A percentile compares a stretch with the other conserved stretches of the same genome.
phyloP scores from a whole-genome alignment of 352 stramenopile species.

The Pythium apleroticum region DNA sequence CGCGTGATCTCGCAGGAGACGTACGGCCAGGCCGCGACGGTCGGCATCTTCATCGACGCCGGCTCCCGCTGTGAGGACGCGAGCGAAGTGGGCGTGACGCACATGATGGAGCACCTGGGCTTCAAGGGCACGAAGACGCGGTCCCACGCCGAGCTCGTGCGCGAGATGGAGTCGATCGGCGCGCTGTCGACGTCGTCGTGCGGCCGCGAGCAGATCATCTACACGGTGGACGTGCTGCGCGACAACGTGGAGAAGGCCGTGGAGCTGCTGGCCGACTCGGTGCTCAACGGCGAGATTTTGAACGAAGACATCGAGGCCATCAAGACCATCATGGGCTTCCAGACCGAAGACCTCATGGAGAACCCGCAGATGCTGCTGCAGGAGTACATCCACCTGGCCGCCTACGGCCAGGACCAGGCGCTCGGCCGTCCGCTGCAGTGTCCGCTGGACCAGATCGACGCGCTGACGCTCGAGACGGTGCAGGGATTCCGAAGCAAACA shows the following conservation, averaged over 20 bases:
- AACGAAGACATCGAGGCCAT: slow-evolving; percentile 90
- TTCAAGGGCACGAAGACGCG: slow-evolving; percentile 93
- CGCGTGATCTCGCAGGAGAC: slow-evolving; percentile 97
- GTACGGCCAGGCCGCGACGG: slow-evolving; percentile 93
- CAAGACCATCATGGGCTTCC: slow-evolving; percentile 93
- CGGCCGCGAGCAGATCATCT: slow-evolving; percentile 95
- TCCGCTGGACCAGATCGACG: slow-evolving; percentile 75
- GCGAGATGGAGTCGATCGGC: slow-evolving; percentile 93
- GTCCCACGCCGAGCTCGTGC: slow-evolving; percentile 83
- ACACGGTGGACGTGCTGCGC: slow-evolving; percentile 95
- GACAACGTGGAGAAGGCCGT: slow-evolving; percentile 92
- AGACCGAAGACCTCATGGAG: slow-evolving; percentile 91
- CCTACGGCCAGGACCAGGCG: slow-evolving; percentile 72
- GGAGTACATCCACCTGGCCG: slow-evolving; percentile 85
- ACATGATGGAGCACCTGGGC: slow-evolving; percentile 94
- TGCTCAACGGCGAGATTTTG: slow-evolving; percentile 78
- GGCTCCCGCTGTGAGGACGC: slow-evolving; percentile 86
- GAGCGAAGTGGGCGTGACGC: slow-evolving; percentile 85
- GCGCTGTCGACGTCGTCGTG: slow-evolving; percentile 90
- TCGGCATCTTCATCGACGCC: slow-evolving; percentile 93
- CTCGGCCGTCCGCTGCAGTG: slow-evolving; percentile 84
- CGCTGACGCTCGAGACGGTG: slow-evolving; percentile 71
- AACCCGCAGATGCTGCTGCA: slow-evolving; percentile 83
- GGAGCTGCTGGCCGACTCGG: slow-evolving; percentile 88
- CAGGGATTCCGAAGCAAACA: slow-evolving; percentile 66